A percentile compares a stretch with the other conserved stretches of the same genome.
Evolutionary conservation across 441 rosid species (phyloP).

Genomic region (Gossypium gossypioides): DNA sequence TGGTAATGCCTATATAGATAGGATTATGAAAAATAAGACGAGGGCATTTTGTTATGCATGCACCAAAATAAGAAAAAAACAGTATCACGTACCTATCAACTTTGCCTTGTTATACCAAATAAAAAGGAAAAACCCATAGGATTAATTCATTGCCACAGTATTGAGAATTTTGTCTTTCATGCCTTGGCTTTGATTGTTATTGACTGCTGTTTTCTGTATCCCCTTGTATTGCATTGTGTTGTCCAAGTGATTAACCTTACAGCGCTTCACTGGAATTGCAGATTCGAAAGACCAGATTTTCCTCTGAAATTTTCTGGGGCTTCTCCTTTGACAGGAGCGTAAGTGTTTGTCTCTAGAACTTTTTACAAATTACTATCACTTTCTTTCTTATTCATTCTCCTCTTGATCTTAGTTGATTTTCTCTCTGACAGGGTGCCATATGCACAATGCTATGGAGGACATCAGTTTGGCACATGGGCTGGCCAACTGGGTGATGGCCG

Average conservation of each 20-base stretch:
- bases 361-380: neutral
- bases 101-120: neutral
- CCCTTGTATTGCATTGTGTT: neutral
- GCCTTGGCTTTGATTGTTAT: neutral
- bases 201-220: neutral
- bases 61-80: neutral
- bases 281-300: slow-evolving; percentile 85
- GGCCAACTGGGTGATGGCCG: slow-evolving; percentile 98
- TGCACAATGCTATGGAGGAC: slow-evolving; percentile 94
- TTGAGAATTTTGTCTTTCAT: neutral
- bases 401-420: slow-evolving; percentile 14
- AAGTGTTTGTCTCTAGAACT: slow-evolving; percentile 26
- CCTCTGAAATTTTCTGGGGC: slow-evolving; percentile 74
- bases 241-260: neutral
- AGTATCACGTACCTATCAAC: neutral
- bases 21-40: neutral
- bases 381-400: neutral
- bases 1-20: neutral
- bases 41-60: neutral
- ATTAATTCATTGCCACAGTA: neutral
- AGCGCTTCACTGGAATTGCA: slow-evolving; percentile 25
- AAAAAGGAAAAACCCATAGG: neutral
- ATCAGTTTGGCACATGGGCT: slow-evolving; percentile 97
- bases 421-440: slow-evolving; percentile 51
- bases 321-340: slow-evolving; percentile 65